Evolutionary conservation across 1,284 basidiomycete species (phyloP).

Genomic region (Sphagnurus paluster): DNA sequence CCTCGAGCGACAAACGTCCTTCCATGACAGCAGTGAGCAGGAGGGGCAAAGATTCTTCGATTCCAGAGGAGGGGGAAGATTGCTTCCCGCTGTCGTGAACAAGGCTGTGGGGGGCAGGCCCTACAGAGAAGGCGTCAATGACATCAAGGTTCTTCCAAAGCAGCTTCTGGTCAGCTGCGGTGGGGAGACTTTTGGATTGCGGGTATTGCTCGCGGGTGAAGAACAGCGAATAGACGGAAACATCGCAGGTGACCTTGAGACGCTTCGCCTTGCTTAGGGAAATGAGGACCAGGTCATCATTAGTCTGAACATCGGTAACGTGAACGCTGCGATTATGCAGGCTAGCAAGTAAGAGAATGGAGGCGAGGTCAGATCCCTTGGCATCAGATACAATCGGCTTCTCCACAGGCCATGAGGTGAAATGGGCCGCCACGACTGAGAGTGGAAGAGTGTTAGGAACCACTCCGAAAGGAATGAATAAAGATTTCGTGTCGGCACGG

Average conservation of each 20-base stretch:
- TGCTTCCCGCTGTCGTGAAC: slow-evolving; percentile 68
- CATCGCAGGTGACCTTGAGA: slow-evolving; percentile 95
- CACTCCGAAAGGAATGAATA: slow-evolving; percentile 82
- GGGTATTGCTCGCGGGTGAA: slow-evolving; percentile 81
- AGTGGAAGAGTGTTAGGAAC: slow-evolving; percentile 49
- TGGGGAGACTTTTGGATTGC: slow-evolving; percentile 68
- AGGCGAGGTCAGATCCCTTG: slow-evolving; percentile 89
- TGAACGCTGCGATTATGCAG: slow-evolving; percentile 90
- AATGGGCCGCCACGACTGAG: slow-evolving; percentile 80
- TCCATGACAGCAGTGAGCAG: slow-evolving; percentile 86
- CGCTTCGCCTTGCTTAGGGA: slow-evolving; percentile 93
- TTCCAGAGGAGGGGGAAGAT: slow-evolving; percentile 75
- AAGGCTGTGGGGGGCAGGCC: slow-evolving; percentile 80
- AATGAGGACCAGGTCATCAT: slow-evolving; percentile 91
- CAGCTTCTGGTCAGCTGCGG: slow-evolving; percentile 76
- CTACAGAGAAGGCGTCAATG: slow-evolving; percentile 93
- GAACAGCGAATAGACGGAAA: slow-evolving; percentile 92
- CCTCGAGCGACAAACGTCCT: slow-evolving; percentile 80
- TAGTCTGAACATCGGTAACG: slow-evolving; percentile 88
- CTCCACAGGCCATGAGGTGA: slow-evolving; percentile 88
- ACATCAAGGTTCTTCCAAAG: slow-evolving; percentile 87
- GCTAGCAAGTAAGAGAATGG: slow-evolving; percentile 90
- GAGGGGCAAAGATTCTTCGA: slow-evolving; percentile 88
- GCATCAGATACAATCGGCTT: slow-evolving; percentile 96
- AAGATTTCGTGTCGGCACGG: slow-evolving; percentile 75